Evolutionary conservation across 257 asterid genomes (phyloP).

Genomic region (Scutellaria galericulata): DNA sequence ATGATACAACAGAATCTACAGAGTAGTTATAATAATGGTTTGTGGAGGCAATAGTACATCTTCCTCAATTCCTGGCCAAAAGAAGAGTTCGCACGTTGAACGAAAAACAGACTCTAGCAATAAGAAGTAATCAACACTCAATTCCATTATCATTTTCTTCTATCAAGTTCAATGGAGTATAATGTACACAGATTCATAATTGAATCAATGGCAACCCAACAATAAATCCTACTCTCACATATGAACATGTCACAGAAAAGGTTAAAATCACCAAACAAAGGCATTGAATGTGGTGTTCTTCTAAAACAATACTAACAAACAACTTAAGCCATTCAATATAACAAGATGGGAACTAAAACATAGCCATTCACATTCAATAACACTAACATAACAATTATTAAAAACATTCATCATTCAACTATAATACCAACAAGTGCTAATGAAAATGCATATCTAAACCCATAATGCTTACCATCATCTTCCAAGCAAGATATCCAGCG

Average conservation of each 20-base stretch:
- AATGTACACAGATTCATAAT: constrained; percentile 1
- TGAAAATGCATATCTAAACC: constrained; percentile 11
- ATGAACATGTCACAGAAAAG: neutral
- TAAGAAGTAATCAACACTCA: neutral
- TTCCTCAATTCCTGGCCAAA: constrained; percentile 10
- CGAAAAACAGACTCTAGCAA: neutral
- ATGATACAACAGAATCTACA: neutral
- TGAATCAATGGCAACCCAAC: constrained; percentile 13
- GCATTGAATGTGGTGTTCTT: constrained; percentile 1
- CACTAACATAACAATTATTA: constrained; percentile 10
- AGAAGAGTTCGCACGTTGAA: constrained; percentile 18
- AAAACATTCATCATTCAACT: constrained; percentile 12
- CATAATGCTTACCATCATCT: constrained; percentile 81
- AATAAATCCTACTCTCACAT: neutral
- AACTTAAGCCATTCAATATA: constrained; percentile 7
- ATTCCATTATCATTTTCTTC: neutral
- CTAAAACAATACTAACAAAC: constrained; percentile 4
- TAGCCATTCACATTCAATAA: constrained; percentile 13
- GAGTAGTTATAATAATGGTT: neutral
- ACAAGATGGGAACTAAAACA: neutral
- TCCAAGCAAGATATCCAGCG: constrained; percentile 93
- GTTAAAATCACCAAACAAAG: neutral
- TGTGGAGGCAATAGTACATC: neutral
- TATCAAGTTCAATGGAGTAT: neutral
- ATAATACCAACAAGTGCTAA: neutral